These are phyloP conservation scores for Tricholoma terreum DNA, from an alignment of 768 basidiomycete genomes.

Conservation along the genomic window DNA sequence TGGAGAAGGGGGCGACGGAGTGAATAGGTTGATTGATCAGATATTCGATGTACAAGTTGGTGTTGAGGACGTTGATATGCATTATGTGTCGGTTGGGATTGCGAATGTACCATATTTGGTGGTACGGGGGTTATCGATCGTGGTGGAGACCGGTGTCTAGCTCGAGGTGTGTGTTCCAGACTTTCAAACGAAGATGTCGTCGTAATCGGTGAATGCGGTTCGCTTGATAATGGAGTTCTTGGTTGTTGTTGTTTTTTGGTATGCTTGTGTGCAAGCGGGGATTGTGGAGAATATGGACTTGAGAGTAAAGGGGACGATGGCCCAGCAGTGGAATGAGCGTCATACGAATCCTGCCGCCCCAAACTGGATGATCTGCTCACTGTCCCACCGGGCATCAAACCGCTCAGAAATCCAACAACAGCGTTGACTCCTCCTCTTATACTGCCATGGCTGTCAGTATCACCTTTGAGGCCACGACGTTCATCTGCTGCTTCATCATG, in stretches of 20 bases:
- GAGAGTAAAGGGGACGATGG: slow-evolving; percentile 1
- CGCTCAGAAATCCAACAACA: slow-evolving; percentile 65
- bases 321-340: not conserved
- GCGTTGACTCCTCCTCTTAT: slow-evolving; percentile 54
- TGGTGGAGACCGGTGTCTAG: slow-evolving; percentile 10
- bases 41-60: slow-evolving; percentile 9
- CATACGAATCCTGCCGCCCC: slow-evolving; percentile 9
- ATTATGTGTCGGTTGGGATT: slow-evolving; percentile 12
- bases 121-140: slow-evolving; percentile 12
- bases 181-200: slow-evolving; percentile 36
- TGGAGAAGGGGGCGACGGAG: slow-evolving; percentile 7
- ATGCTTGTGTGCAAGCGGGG: slow-evolving; percentile 26
- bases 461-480: slow-evolving; percentile 23
- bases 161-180: slow-evolving; percentile 25
- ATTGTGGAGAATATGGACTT: slow-evolving; percentile 29
- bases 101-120: not conserved
- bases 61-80: slow-evolving; percentile 5
- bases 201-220: slow-evolving; percentile 24
- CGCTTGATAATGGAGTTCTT: slow-evolving; percentile 15
- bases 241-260: slow-evolving; percentile 11
- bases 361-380: slow-evolving; percentile 20
- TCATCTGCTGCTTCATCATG: slow-evolving; percentile 30
- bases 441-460: slow-evolving; percentile 31
- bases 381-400: slow-evolving; percentile 48
- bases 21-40: slow-evolving; percentile 9